Evolutionary conservation across 2,329 filamentous ascomycete genomes (phyloP), one percentile per base, ranked within the genome.

Genomic region (Pestalotiopsis sp.): DNA sequence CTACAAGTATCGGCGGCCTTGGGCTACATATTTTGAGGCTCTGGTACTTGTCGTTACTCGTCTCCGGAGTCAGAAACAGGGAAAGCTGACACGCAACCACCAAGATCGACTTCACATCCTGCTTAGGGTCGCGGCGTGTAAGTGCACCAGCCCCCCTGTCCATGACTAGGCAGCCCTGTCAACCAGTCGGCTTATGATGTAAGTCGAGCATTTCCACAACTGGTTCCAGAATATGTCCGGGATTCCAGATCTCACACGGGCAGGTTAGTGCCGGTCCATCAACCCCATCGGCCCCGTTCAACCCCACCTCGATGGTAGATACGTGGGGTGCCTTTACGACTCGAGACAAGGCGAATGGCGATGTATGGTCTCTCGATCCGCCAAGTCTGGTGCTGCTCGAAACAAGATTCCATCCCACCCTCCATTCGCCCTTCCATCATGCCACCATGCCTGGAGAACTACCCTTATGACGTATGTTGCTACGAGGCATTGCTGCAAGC

Each of bases 121-220:
- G 14, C 35, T n/a, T 52, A 35, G 17, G 30, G n/a, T 39, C 44
- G 6, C 17, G 44, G n/a, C 20, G 44, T 59, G 24, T 17, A 52
- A 52, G 44, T n/a, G 44, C 44, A 52, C 44, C 39, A 24, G 17
- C 22, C 5, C 24, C 35, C 67, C 38, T 62, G 39, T 30, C 38
- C 58, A 22, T 10, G 26, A 7, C 22, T 39, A 58, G 7, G 44
- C 40, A 58, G 26, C 4, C 56, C 57, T 65, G 63, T 68, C 65
- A 58, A 48, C n/a, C 63, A 13, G 20, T 44, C 56, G 63, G 44
- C 40, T 55, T 65, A 65, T 66, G 57, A 62, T 62, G 65, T 61
- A 66, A 66, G 57, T 62, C 65, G 6, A 66, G 65, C 65, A 57
- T 52, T 55, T 30, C 56, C 26, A 39, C 17, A 39, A 35, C 24